Base-by-base conservation (phyloP, 108 stramenopile genomes). In the Conticribra weissflogii region DNA sequence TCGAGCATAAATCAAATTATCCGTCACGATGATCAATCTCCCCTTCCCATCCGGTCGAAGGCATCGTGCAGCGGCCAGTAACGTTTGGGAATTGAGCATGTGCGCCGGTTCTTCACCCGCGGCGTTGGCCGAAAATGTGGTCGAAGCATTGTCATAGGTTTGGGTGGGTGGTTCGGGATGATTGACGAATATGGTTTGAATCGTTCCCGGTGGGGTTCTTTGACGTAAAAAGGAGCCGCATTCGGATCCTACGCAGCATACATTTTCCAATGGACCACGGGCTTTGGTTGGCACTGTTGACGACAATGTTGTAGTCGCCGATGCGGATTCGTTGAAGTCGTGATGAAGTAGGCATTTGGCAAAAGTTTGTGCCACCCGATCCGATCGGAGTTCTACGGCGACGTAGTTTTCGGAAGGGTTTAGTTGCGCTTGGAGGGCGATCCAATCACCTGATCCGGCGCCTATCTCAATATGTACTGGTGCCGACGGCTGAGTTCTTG, bases 91-190 rank as follows among this genome's bases (percentile, higher is more conserved):
- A 58, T 77, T 76, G 27, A 94, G 70, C 89, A 94, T 94, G 54
- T 94, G 93, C 18, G 87, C 93, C 29, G 89, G 89, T 80, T 92
- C 93, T 3, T 78, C 63, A 7, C 67, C 88, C 16, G 85, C 83
- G 27, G 61, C 46, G 51, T 76, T 62, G 18, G 88, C n/a, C n/a
- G n/a, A n/a, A 79, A 1, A 50, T 25, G 73, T 55, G 21, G 85
- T 41, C 17, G 61, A 61, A 21, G 29, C 31, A 54, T 28, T 29
- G 57, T 88, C 87, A 49, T 78, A 88, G 12, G 87, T 88, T 78
- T 94, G 93, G 7, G 93, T 94, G 2, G 93, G 93, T 52, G 93
- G 93, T 51, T 94, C 93, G 8, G 93, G 93, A 68, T 92, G 90
- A 59, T 94, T 94, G 47, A 90, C 86, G 63, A 82, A 94, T 51